Percentiles rank a stretch among this genome's conserved stretches.
These are phyloP conservation scores for Diaporthe citri DNA, from an alignment of 2,329 filamentous ascomycete species.

Conservation along the genomic window DNA sequence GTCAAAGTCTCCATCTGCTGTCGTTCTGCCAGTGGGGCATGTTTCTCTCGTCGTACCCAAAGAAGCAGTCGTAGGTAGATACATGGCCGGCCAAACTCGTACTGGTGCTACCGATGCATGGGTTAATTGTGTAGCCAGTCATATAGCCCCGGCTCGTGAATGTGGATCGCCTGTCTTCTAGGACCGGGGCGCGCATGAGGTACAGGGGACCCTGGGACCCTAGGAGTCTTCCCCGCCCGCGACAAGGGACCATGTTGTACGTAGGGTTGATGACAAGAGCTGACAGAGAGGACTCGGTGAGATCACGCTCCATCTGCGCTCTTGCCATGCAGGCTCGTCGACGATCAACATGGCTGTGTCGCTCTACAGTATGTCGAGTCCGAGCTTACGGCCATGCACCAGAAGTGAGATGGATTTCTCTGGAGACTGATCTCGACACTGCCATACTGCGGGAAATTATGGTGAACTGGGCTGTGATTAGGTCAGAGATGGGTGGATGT, in stretches of 20 bases:
- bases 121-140: constrained; percentile 26
- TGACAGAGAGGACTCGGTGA: constrained; percentile 23
- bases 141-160: constrained; percentile 2
- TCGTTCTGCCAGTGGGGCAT: constrained; percentile 1
- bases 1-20: not conserved
- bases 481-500: constrained; percentile 6
- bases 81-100: not conserved
- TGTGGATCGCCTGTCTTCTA: constrained; percentile 14
- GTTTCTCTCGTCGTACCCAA: constrained; percentile 2
- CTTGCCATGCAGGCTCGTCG: not conserved
- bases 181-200: constrained; percentile 24
- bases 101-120: constrained; percentile 17
- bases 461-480: not conserved
- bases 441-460: not conserved
- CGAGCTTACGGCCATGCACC: constrained; percentile 7
- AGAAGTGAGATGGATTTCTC: not conserved
- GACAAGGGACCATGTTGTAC: constrained; percentile 21
- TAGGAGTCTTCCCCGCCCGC: constrained; percentile 19
- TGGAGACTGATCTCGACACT: not conserved
- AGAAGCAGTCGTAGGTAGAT: not conserved
- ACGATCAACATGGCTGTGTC: constrained; percentile 7
- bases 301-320: constrained; percentile 12
- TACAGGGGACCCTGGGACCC: constrained; percentile 17
- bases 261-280: constrained; percentile 30
- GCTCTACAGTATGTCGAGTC: not conserved